Percentiles rank a stretch among this genome's conserved stretches.
These are phyloP conservation scores for Alternaria panax DNA, from an alignment of 2,329 filamentous ascomycete genomes.

Conservation along the genomic window DNA sequence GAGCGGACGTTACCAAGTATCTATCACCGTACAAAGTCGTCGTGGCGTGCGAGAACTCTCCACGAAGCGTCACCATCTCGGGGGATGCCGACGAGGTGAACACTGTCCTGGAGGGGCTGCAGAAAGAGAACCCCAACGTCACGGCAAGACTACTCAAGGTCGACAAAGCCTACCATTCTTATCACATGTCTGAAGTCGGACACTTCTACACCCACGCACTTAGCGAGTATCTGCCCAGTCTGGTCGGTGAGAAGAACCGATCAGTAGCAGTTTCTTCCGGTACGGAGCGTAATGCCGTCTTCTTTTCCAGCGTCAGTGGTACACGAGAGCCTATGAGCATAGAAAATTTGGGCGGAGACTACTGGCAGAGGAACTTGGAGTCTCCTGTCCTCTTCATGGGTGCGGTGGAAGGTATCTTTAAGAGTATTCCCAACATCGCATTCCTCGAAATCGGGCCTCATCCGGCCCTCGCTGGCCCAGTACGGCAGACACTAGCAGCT, in stretches of 20 bases:
- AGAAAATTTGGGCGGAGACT: not conserved
- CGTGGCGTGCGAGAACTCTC: conserved; percentile 27
- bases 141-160: conserved; percentile 22
- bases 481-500: conserved; percentile 13
- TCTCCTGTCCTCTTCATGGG: conserved; percentile 15
- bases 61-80: conserved; percentile 26
- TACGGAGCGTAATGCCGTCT: not conserved
- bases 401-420: not conserved
- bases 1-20: not conserved
- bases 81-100: conserved; percentile 20
- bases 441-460: conserved; percentile 27
- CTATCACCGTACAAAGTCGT: conserved; percentile 1
- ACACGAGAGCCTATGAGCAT: not conserved
- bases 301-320: conserved; percentile 2
- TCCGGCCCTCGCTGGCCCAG: conserved; percentile 17
- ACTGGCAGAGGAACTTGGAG: conserved; percentile 26
- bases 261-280: too few species aligned
- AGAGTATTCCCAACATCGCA: not conserved
- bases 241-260: too few species aligned
- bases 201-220: too few species aligned
- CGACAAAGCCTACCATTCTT: conserved; percentile 38
- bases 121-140: conserved; percentile 22
- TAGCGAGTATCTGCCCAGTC: too few species aligned
- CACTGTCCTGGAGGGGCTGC: not conserved
- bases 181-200: too few species aligned